Evolutionary conservation across 495 filamentous ascomycete species (phyloP), one percentile per base, ranked within the genome.

Genomic region (Penicillium desertorum): DNA sequence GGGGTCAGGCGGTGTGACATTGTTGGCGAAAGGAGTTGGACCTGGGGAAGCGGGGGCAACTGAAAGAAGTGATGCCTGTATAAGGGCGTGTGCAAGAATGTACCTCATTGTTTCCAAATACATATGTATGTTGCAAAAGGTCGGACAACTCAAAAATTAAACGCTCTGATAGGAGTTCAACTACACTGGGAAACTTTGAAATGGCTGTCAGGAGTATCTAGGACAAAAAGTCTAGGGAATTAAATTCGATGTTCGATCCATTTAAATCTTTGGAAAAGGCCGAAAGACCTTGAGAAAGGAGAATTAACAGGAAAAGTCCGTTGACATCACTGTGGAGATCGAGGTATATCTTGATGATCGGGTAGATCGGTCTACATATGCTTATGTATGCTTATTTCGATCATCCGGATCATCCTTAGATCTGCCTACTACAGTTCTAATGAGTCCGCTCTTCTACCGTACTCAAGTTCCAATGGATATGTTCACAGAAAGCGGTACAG

Each of bases 11-110:
- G 54, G 63, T 7, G 43, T 43, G 22, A 36, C 59, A 42, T 59
- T 41, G 36, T 59, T 49, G 39, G 48, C 20, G 45, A 62, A 60
- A 19, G 51, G 57, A 12, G 65, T 67, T 30, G 62, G 65, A 11
- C 59, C 62, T 7, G 65, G 65, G 10, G 57, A 42, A 44, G 59
- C 60, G 17, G 45, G 51, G 51, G 42, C 50, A 53, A 59, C 10
- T 19, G 64, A 59, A 17, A 64, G 32, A 30, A 63, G 49, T 22
- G 37, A 54, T 4, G 53, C 60, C 57, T 57, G 60, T 23, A 51
- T 9, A 49, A 44, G 4, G 61, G 11, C 52, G 27, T 29, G 19
- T 16, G 22, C 47, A n/a, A 39, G 41, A 34, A 25, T 49, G 25
- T 25, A 50, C 45, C 25, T 57, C 54, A 57, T 56, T 25, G 8